A percentile compares a stretch with the other conserved stretches of the same genome.
Evolutionary conservation across 1,284 basidiomycete genomes (phyloP).

Genomic region (Ustilago nuda): DNA sequence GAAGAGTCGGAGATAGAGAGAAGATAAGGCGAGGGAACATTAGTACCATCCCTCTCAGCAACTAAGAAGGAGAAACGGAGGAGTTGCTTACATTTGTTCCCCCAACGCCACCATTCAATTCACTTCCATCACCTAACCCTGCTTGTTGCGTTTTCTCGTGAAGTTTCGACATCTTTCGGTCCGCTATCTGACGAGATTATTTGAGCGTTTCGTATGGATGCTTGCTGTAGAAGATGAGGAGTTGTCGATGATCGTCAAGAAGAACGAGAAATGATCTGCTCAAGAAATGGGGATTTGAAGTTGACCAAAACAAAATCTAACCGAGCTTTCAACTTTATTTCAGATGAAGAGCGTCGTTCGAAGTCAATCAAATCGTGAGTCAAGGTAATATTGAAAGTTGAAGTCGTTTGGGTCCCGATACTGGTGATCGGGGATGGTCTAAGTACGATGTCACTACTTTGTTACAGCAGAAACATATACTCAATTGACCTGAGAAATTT

Average conservation of each 20-base stretch:
- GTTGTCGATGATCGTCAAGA: no score
- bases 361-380: no score
- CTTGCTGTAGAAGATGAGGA: no score
- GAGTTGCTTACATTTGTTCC: slow-evolving; percentile 26
- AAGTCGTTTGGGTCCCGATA: no score
- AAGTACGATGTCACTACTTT: no score
- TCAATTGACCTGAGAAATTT: no score
- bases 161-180: slow-evolving; percentile 30
- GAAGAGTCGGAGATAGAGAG: background rate
- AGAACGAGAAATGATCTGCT: background rate
- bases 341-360: no score
- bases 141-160: slow-evolving; percentile 22
- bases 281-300: slow-evolving; percentile 11
- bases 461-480: no score
- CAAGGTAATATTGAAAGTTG: no score
- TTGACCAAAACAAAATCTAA: background rate
- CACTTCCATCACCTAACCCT: slow-evolving; percentile 15
- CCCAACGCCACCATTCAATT: slow-evolving; percentile 3
- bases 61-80: no score
- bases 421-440: no score
- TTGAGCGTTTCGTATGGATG: background rate
- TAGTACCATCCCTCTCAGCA: background rate
- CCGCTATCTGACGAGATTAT: background rate
- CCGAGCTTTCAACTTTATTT: background rate
- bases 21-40: background rate